Conservation (phyloP, 257 asterid species). For the Penstemon barbatus region DNA sequence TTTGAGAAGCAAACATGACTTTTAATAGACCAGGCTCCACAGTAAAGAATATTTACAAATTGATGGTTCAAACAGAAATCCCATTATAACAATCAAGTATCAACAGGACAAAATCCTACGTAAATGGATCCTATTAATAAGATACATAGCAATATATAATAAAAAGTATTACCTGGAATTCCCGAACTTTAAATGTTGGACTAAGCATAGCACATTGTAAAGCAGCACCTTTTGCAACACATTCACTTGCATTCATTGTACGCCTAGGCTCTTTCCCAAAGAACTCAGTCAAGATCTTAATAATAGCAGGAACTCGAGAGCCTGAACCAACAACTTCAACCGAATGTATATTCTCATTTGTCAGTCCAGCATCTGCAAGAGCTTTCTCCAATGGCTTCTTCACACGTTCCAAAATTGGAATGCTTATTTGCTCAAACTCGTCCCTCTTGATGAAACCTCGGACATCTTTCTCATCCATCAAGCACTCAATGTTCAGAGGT, state of each 20-base stretch:
- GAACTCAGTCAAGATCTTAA: constrained; percentile 81
- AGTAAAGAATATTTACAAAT: no score
- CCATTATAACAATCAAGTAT: not conserved
- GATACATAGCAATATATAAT: not conserved
- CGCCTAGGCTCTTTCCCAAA: constrained; percentile 91
- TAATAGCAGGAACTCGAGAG: constrained; percentile 87
- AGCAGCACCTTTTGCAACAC: constrained; percentile 93
- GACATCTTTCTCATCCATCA: constrained; percentile 97
- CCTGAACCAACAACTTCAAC: constrained; percentile 97
- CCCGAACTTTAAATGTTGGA: constrained; percentile 92
- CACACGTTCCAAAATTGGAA: constrained; percentile 87
- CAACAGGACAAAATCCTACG: not conserved
- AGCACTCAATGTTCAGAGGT: constrained; percentile 88
- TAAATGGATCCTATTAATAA: not conserved
- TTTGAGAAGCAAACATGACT: no score
- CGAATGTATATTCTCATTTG: constrained; percentile 59
- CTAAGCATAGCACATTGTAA: constrained; percentile 89
- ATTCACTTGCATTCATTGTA: constrained; percentile 98
- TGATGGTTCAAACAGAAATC: no score
- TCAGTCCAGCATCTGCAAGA: constrained; percentile 76
- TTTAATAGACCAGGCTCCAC: no score
- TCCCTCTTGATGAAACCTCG: constrained; percentile 89
- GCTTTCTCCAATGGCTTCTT: constrained; percentile 91
- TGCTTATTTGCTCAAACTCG: constrained; percentile 79
- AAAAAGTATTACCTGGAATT: constrained; percentile 67